Evolutionary conservation across 2,329 filamentous ascomycete genomes (phyloP).

Genomic region (Myriosclerotinia curreyana): DNA sequence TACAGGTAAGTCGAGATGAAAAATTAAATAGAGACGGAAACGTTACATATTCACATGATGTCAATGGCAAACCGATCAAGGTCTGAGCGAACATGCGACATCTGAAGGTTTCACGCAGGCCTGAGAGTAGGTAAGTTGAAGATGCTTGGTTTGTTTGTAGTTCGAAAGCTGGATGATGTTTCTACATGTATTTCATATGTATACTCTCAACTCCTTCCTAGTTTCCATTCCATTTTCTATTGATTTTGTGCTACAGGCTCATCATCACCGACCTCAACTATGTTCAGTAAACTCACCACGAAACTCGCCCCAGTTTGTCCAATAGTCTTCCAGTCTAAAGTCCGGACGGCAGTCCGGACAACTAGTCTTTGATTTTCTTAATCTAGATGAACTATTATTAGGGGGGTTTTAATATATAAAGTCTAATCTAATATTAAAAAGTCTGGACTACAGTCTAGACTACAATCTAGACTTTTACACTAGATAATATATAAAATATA

Average conservation of each 20-base stretch:
- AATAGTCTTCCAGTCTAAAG: too few relatives aligned
- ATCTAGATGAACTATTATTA: too few relatives aligned
- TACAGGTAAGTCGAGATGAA: neutral
- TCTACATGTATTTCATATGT: neutral
- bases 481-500: too few relatives aligned
- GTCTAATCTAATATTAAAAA: too few relatives aligned
- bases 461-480: too few relatives aligned
- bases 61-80: neutral
- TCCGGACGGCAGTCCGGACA: too few relatives aligned
- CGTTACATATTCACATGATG: neutral
- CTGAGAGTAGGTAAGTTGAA: constrained; percentile 8
- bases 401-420: too few relatives aligned
- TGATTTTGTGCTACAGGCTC: neutral
- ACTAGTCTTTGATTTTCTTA: too few relatives aligned
- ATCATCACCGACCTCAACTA: constrained; percentile 21
- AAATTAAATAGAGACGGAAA: neutral
- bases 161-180: neutral
- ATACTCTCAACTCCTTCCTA: neutral
- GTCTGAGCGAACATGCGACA: constrained; percentile 20
- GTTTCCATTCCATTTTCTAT: neutral
- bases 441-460: too few relatives aligned
- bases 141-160: neutral
- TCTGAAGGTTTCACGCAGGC: constrained; percentile 13
- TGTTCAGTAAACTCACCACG: constrained; percentile 38
- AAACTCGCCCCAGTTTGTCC: constrained; percentile 38